Base-by-base conservation (phyloP, 1,284 basidiomycete species). In the Rhodotorula sp. region DNA sequence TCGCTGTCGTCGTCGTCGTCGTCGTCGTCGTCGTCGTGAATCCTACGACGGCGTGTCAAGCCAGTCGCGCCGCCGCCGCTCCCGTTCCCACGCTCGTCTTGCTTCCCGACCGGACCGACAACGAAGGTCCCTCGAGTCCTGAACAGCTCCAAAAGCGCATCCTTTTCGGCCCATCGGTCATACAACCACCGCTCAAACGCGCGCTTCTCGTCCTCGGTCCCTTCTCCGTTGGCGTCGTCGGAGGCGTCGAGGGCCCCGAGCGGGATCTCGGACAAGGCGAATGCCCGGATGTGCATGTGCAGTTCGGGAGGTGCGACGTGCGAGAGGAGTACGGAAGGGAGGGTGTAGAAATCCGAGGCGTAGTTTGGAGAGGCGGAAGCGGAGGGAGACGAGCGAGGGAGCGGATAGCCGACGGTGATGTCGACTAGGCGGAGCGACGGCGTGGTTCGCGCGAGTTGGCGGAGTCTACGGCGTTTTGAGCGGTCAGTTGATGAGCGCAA, bases 181-280 rank as follows among this genome's bases (percentile, higher is more conserved):
- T 89, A 83, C 66, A 98, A 81, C 95, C 95, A 99, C 8, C 83
- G 73, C 72, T 95, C 93, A 78, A 99, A 99, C 28, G 74, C 82
- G 10, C 82, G 84, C 76, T 87, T 88, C 78, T 97, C 93, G 34
- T 82, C 80, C 64, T 87, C 85, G 3, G 87, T 87, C 31, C 90
- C 86, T 60, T 91, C 89, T 12, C 23, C 54, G 43, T 60, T 62
- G 6, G 31, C 26, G 19, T 6, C 28, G 21, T 8, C 14, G 15
- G 1, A 12, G 19, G 3, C 19, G 48, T 34, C 5, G 5, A 67
- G 28, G 15, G 65, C 58, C 16, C 73, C 76, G n/a, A 75, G 67
- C 26, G 74, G 73, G 23, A 74, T 69, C 26, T 69, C 50, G 23
- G 26, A 19, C 28, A 93, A 88, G 75, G 90, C 83, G 79, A 92